These are phyloP conservation scores for Trypanosoma mega DNA, from an alignment of 208 protist species.

Conservation along the genomic window DNA sequence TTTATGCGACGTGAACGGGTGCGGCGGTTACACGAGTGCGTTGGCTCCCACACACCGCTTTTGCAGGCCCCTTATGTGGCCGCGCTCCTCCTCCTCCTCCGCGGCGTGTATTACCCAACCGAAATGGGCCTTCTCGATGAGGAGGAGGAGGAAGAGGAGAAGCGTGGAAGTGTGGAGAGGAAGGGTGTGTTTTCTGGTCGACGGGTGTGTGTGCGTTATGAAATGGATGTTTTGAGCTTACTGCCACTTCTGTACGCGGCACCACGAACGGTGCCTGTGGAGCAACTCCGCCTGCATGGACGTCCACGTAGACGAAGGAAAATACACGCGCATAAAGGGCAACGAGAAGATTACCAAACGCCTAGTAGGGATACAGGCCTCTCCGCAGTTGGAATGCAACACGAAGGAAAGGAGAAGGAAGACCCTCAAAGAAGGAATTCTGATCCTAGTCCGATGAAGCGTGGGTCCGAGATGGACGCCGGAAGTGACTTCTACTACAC, in stretches of 20 bases:
- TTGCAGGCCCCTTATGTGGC: neutral
- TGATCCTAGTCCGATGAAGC: too few relatives aligned
- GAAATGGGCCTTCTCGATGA: too few relatives aligned
- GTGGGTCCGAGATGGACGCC: neutral
- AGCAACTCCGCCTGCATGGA: neutral
- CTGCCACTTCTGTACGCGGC: neutral
- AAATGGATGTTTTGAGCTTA: neutral
- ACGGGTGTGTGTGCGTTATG: neutral
- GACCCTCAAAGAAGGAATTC: too few relatives aligned
- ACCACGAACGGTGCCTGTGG: slow-evolving; percentile 3
- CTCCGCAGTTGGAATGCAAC: too few relatives aligned
- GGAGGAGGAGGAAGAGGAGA: too few relatives aligned
- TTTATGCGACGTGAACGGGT: neutral
- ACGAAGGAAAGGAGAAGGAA: neutral
- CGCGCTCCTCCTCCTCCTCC: neutral
- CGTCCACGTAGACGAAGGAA: slow-evolving; percentile 4
- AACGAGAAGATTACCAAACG: too few relatives aligned
- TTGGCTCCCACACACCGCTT: slow-evolving; percentile 1
- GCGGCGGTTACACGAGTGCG: slow-evolving; percentile 3
- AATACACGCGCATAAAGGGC: too few relatives aligned
- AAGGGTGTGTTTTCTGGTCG: too few relatives aligned
- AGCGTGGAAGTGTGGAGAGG: too few relatives aligned
- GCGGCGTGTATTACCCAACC: neutral
- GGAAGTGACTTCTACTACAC: neutral
- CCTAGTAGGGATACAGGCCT: too few relatives aligned